Percentiles rank a stretch among this genome's conserved stretches.
Evolutionary conservation across 768 basidiomycete genomes (phyloP).

Genomic region (Leccinum rimulosum): DNA sequence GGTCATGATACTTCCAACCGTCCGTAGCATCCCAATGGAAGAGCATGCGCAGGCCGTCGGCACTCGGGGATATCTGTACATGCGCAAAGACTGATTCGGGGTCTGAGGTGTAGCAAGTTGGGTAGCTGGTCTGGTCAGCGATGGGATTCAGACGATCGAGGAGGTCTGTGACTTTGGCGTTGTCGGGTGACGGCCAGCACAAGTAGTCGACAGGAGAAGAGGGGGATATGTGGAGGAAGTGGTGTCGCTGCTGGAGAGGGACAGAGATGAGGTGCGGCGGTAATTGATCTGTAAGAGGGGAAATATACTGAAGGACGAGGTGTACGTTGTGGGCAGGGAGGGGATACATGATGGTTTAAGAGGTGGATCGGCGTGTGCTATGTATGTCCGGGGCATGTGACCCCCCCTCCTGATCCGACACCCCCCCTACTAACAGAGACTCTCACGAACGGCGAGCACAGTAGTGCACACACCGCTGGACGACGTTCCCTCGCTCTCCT

Average conservation of each 20-base stretch:
- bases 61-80: constrained; percentile 41
- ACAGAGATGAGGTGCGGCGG: constrained; percentile 61
- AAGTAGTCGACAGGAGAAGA: constrained; percentile 55
- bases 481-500: not conserved
- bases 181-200: constrained; percentile 56
- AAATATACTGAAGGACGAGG: constrained; percentile 56
- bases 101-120: constrained; percentile 44
- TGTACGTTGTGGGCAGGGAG: constrained; percentile 39
- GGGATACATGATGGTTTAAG: constrained; percentile 31
- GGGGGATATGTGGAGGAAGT: constrained; percentile 54
- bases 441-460: constrained; percentile 6
- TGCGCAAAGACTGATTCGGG: constrained; percentile 56
- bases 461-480: not conserved
- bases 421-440: constrained; percentile 1
- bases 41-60: constrained; percentile 51
- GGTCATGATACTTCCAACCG: constrained; percentile 71
- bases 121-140: constrained; percentile 30
- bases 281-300: constrained; percentile 47
- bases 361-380: no score
- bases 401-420: constrained; percentile 10
- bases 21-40: constrained; percentile 61
- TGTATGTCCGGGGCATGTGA: not conserved
- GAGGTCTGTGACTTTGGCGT: constrained; percentile 38
- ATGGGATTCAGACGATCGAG: constrained; percentile 38
- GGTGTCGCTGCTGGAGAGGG: constrained; percentile 61